Evolutionary conservation across 805 yeast genomes (phyloP).

Genomic region (Wickerhamomyces tratensis): DNA sequence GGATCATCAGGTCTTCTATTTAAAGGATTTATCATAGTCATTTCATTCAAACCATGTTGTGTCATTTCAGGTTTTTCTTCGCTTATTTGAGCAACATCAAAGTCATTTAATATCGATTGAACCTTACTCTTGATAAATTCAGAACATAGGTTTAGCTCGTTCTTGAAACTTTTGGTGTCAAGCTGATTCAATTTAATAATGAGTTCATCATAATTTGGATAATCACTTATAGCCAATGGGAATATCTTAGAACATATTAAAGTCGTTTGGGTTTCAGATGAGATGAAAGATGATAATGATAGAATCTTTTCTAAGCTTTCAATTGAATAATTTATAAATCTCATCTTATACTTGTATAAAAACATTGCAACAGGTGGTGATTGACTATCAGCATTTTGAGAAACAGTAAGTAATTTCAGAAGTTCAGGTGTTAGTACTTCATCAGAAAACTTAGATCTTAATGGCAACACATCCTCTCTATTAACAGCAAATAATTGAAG

Average conservation of each 20-base stretch:
- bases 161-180: constrained; percentile 4
- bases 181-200: constrained; percentile 7
- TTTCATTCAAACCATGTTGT: constrained; percentile 12
- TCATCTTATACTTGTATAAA: constrained; percentile 14
- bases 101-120: constrained; percentile 14
- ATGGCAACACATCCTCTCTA: constrained; percentile 6
- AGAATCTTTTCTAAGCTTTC: constrained; percentile 12
- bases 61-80: constrained; percentile 9
- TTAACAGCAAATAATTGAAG: constrained; percentile 24
- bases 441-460: neutral
- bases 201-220: constrained; percentile 16
- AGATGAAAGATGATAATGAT: constrained; percentile 6
- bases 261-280: constrained; percentile 1
- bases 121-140: constrained; percentile 14
- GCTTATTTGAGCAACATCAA: constrained; percentile 8
- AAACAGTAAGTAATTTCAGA: constrained; percentile 7
- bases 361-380: constrained; percentile 15
- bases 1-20: constrained; percentile 7
- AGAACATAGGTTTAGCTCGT: constrained; percentile 2
- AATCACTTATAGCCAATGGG: constrained; percentile 17
- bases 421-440: neutral
- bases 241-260: constrained; percentile 9
- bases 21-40: constrained; percentile 21
- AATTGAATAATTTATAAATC: constrained; percentile 10
- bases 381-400: constrained; percentile 11